Base-by-base conservation (phyloP, 2,329 filamentous ascomycete genomes). In the Pleomassaria siparia region DNA sequence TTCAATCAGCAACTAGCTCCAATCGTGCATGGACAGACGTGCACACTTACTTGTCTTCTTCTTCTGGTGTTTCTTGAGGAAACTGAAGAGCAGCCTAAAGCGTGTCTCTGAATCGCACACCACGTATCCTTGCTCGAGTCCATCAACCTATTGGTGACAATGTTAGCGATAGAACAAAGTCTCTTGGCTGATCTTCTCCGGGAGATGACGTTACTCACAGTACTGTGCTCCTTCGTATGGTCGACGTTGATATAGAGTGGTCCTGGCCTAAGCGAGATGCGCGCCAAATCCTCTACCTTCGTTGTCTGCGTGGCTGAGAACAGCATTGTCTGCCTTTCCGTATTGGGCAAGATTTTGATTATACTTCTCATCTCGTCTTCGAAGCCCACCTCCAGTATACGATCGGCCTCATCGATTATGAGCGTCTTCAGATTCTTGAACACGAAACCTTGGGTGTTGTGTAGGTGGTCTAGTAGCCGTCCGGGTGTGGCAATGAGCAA, bases 41-140 rank as follows among this genome's bases (percentile, higher is more conserved):
- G n/a, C n/a, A n/a, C n/a, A n/a, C n/a, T n/a, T n/a, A n/a, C n/a
- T 96, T 54, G 96, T 88, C 81, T 97, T 97, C 76, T 96, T 96
- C 80, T 91, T 92, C 46, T 88, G 79, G 74, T 95, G 90, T 59
- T 88, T 85, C 76, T 95, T 94, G 40, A 99, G 78, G 77, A 99
- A 96, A 0, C 89, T 92, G 76, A 95, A 97, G 20, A 99, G 82
- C 18, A 99, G 79, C 28, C 95, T 78, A 78, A 99, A 99, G 20
- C 94, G 87, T 74, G 92, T 91, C 72, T 97, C 91, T 4, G 89
- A 87, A 50, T 96, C 91, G 73, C 91, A 96, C 48, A 96, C 79
- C 16, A 96, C 88, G 69, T 96, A 99, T 47, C 94, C 94, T 73
- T 99, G 94, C 72, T 99, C 92, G 10, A 99, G 78, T 10, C 91